phyloP scores from a whole-genome alignment of 2,329 filamentous ascomycete species.

The Xylaria sp. region DNA sequence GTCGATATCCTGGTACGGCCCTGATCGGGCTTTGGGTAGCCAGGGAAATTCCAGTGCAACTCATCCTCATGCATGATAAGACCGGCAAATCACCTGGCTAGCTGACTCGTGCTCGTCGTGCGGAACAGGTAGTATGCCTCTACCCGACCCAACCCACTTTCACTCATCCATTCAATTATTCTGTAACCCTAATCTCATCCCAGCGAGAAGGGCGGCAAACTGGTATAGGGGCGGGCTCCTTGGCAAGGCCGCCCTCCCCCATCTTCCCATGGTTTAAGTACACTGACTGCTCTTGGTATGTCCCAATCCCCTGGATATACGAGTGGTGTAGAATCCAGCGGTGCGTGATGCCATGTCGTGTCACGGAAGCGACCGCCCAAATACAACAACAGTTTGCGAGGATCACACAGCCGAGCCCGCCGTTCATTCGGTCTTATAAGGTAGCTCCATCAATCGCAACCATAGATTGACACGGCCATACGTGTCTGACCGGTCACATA shows the following conservation, averaged over 20 bases:
- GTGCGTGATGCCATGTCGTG: constrained; percentile 28
- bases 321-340: constrained; percentile 15
- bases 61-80: constrained; percentile 33
- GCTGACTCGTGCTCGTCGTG: constrained; percentile 35
- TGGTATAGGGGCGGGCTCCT: constrained; percentile 1
- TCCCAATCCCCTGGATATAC: constrained; percentile 33
- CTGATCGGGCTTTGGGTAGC: constrained; percentile 35
- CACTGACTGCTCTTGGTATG: constrained; percentile 21
- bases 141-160: constrained; percentile 41
- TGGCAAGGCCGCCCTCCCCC: background rate
- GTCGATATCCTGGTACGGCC: constrained; percentile 28
- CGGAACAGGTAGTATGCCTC: constrained; percentile 40
- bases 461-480: constrained; percentile 19
- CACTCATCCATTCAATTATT: constrained; percentile 30
- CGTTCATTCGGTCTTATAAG: constrained; percentile 23
- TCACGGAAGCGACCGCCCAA: constrained; percentile 29
- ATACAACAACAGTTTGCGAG: constrained; percentile 40
- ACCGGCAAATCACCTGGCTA: constrained; percentile 34
- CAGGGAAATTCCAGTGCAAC: constrained; percentile 21
- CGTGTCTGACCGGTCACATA: constrained; percentile 36
- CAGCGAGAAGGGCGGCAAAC: constrained; percentile 13
- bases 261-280: constrained; percentile 4
- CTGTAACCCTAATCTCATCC: constrained; percentile 25
- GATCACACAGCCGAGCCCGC: constrained; percentile 21
- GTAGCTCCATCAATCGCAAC: constrained; percentile 22